Conservation (phyloP, 805 yeast genomes). For the Dipodascopsis tothii region DNA sequence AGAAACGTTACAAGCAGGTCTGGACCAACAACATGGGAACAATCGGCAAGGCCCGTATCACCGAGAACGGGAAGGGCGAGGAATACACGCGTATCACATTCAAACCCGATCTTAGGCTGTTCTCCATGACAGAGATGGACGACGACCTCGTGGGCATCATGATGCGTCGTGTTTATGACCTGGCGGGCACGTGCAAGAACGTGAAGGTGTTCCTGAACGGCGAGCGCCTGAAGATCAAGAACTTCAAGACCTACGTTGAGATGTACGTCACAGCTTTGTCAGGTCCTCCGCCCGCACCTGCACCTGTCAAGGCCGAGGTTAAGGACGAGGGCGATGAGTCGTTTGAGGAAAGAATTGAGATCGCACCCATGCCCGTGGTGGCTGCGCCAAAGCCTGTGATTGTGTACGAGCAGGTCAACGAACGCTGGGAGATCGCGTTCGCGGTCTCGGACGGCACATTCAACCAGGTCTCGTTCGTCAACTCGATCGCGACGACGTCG, state of each 20-base stretch:
- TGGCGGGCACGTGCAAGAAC: slow-evolving; percentile 87
- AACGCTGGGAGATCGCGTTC: slow-evolving; percentile 94
- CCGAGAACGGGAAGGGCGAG: slow-evolving; percentile 43
- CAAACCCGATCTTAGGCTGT: slow-evolving; percentile 77
- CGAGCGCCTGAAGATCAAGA: slow-evolving; percentile 55
- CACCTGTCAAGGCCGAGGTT: slow-evolving; percentile 22
- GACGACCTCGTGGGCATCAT: slow-evolving; percentile 75
- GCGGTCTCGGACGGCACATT: slow-evolving; percentile 85
- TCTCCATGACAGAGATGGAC: slow-evolving; percentile 78
- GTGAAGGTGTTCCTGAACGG: slow-evolving; percentile 73
- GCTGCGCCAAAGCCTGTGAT: slow-evolving; percentile 46
- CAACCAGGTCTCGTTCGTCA: slow-evolving; percentile 92
- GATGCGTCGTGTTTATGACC: slow-evolving; percentile 88
- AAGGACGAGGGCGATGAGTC: slow-evolving; percentile 28
- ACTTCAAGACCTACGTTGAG: slow-evolving; percentile 82
- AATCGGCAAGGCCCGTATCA: slow-evolving; percentile 68
- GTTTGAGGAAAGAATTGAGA: slow-evolving; percentile 25
- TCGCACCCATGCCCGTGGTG: slow-evolving; percentile 34
- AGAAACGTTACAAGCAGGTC: slow-evolving; percentile 62
- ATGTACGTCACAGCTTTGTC: slow-evolving; percentile 76
- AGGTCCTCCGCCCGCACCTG: neutral
- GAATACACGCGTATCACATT: slow-evolving; percentile 85
- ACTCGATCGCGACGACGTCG: slow-evolving; percentile 92
- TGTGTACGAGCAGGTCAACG: slow-evolving; percentile 71
- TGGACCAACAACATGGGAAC: slow-evolving; percentile 85